Evolutionary conservation across 139 green algal genomes (phyloP), one percentile per base, ranked within the genome.

Genomic region (Chlorella sp.): DNA sequence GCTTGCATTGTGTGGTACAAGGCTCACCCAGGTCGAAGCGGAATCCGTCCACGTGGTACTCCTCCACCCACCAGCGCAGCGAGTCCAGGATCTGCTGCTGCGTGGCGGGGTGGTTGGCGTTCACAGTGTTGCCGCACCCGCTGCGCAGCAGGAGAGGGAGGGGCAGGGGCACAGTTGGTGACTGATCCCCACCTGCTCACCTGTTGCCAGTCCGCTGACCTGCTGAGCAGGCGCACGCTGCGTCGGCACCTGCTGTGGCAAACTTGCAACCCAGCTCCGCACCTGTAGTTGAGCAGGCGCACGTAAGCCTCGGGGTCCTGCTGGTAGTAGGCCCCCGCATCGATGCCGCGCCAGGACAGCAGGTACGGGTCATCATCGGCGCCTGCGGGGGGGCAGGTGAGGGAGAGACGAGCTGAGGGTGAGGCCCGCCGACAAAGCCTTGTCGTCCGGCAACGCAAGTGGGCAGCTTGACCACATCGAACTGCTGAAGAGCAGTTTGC

Each of bases 41-140:
- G 88, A 98, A 98, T 19, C 96, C 96, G 86, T 98, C 96, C 76
- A 98, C 95, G 82, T 98, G 95, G 84, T 95, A 98, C 91, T 98
- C 95, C 84, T 93, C 87, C 72, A 95, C 94, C 89, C 90, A 98
- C 81, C 81, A 86, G 72, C 92, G 88, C 78, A 98, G 90, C 22
- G 84, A 94, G 86, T 96, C 94, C 0, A 98, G 87, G 88, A 98
- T 97, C 22, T 97, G 86, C 70, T 95, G 87, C 77, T 85, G 86
- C 8, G 85, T 87, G n/a, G 92, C 82, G 1, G 95, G 95, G 87
- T 97, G 86, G 90, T 98, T 98, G 86, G 88, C 95, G 86, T 94
- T 96, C 58, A 98, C 89, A 0, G 96, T 98, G 91, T 98, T 98
- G 85, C 96, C 96, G 84, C 95, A 98, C 60, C 96, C 96, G 36